Evolutionary conservation across 768 basidiomycete genomes (phyloP), one percentile per base, ranked within the genome.

Genomic region (Aureoboletus auriporus): DNA sequence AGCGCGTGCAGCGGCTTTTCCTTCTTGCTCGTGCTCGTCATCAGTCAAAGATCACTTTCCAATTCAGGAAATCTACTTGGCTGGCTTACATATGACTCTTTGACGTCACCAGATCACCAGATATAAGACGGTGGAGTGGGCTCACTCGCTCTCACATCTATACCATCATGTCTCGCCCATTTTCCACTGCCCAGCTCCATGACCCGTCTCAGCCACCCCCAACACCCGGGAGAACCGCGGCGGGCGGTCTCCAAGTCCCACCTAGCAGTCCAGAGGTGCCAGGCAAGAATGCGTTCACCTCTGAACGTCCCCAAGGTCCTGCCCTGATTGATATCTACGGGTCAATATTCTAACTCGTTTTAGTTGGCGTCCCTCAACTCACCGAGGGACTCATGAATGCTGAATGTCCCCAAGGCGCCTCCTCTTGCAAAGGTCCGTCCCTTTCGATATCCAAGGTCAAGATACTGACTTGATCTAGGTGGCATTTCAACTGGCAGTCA

Each of bases 1-100:
- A 97, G 69, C 12, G 95, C 90, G 58, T 92, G 90, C 7, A 85
- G 33, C 0, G 93, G 88, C 57, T 90, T 90, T 64, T 94, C 93
- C 53, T 81, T 87, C 61, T 79, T 76, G 42, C 73, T 70, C 7
- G 75, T 76, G 42, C 73, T 70, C 7, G 75, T 66, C 71, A 78
- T 78, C 33, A 33, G 41, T 42, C 36, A 37, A 52, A 13, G 28
- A 28, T 3, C 20, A 8, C 8, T 28, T 39, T 16, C 43, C 47
- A 20, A 30, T 43, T 47, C 35, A 35, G 55, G 49, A 51, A 56
- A 42, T 28, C 39, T 17, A 41, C 11, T 3, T 6, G 29, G 13
- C 16, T 26, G 39, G 30, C 29, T 23, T 23, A 35, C 30, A 23
- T 26, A 7, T 23, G 14, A 16, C n/a, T 2, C 13, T 34, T 39